Percentiles rank a stretch among this genome's conserved stretches.
Conservation (phyloP, 2,329 filamentous ascomycete species). For the Pezicula carpinea region DNA sequence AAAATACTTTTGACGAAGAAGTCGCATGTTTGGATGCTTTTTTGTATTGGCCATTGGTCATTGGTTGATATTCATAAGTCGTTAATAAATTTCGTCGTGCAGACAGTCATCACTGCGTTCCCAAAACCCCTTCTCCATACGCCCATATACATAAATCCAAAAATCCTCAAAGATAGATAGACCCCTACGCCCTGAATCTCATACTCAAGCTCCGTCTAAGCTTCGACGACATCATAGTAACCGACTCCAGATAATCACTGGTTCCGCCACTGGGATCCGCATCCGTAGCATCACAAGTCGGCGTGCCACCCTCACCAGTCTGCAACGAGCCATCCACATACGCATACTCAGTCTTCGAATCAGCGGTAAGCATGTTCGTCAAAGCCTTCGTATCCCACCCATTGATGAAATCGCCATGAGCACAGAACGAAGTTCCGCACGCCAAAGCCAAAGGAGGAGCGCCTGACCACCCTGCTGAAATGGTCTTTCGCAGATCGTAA, state of each 20-base stretch:
- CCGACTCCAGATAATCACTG: conserved; percentile 27
- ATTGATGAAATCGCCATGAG: conserved; percentile 44
- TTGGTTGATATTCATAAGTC: no score
- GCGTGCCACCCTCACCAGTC: conserved; percentile 25
- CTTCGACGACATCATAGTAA: neutral
- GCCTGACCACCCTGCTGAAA: conserved; percentile 41
- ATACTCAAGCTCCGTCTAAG: neutral
- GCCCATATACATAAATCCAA: no score
- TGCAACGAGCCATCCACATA: conserved; percentile 32
- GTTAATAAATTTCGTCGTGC: no score
- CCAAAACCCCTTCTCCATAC: no score
- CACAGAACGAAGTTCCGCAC: conserved; percentile 36
- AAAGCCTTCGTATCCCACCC: conserved; percentile 39
- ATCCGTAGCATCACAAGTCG: conserved; percentile 32
- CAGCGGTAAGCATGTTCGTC: conserved; percentile 36
- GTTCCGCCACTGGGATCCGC: conserved; percentile 37
- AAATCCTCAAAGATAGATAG: no score
- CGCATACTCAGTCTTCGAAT: conserved; percentile 29
- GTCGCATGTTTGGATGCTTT: no score
- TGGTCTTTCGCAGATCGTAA: conserved; percentile 38
- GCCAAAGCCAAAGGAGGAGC: conserved; percentile 38
- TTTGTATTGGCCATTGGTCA: no score
- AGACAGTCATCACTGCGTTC: no score
- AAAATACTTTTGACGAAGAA: no score
- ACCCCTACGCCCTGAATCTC: no score